Base-by-base conservation (phyloP, 208 protist species). In the Leishmania tropica region DNA sequence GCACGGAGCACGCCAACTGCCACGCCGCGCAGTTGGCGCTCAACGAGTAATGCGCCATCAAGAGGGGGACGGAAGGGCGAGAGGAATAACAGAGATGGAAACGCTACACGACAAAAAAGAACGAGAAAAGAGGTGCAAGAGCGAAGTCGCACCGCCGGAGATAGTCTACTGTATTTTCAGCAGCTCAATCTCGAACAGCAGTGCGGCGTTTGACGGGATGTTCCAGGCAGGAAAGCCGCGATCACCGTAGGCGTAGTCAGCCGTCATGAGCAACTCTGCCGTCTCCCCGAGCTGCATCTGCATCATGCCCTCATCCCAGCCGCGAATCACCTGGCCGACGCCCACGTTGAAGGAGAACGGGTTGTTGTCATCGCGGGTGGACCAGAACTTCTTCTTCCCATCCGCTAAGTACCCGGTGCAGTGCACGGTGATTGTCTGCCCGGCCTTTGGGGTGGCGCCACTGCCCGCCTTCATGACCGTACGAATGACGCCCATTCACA, bases 301-400 rank as follows among this genome's bases (percentile, higher is more conserved):
- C 75, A 98, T 53, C 78, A 99, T 92, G 53, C 96, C 97, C 85
- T 98, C 96, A 76, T 99, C 98, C 98, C 97, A 99, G 54, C 97
- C 97, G 40, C 95, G 90, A 84, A 99, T 99, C 42, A 99, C 98
- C 56, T 98, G 92, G 48, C 97, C 97, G 48, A 90, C 51, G 48
- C 97, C 98, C 8, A 99, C 90, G 51, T 86, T 82, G 88, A 99
- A 99, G 54, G 90, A 87, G 78, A 99, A 99, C 1, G 97, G 95
- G 19, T 92, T 85, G 64, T 96, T 90, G 81, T 94, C 91, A 75
- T 97, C 93, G 17, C 85, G 79, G 31, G 95, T 98, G 72, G 90
- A 94, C 95, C 96, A 98, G 79, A 98, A 98, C 85, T 96, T 96
- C 83, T 96, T 96, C 70, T 86, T 90, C 54, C 91, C 90, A 40